phyloP scores from a whole-genome alignment of 495 filamentous ascomycete species.

The Penicillium antarcticum region DNA sequence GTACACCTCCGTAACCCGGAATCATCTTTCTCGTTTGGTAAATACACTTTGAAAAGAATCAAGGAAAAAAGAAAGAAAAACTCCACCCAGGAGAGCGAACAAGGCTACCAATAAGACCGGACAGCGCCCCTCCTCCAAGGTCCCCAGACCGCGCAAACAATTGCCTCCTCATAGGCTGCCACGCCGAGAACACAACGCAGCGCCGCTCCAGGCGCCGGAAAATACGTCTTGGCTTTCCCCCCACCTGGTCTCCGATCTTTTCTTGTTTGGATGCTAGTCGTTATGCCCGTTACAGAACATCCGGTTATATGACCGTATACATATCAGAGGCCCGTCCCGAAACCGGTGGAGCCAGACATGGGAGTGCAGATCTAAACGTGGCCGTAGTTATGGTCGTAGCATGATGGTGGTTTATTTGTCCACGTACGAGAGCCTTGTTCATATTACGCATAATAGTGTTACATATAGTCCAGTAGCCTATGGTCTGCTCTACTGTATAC shows the following conservation, averaged over 20 bases:
- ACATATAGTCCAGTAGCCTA: neutral
- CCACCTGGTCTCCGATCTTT: neutral
- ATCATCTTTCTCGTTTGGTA: neutral
- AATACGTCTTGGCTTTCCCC: conserved; percentile 5
- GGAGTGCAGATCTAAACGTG: conserved; percentile 9
- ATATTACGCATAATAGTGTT: neutral
- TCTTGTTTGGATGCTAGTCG: neutral
- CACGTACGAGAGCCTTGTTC: neutral
- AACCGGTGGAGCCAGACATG: conserved; percentile 1
- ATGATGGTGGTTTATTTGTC: neutral
- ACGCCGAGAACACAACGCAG: conserved; percentile 5
- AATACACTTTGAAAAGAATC: neutral
- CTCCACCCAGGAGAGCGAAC: neutral
- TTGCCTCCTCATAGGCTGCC: conserved; percentile 21
- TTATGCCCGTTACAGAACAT: neutral
- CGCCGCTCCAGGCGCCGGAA: conserved; percentile 26
- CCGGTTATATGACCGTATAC: conserved; percentile 11
- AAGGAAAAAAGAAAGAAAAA: conserved; percentile 7
- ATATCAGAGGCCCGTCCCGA: conserved; percentile 23
- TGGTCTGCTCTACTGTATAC: too few species aligned
- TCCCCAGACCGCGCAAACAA: conserved; percentile 17
- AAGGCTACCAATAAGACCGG: conserved; percentile 19
- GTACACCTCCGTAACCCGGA: too few species aligned
- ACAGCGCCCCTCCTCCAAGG: conserved; percentile 25
- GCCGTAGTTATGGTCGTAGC: conserved; percentile 2